phyloP scores from a whole-genome alignment of 2,329 filamentous ascomycete genomes.

The Myriosclerotinia duriaeana region DNA sequence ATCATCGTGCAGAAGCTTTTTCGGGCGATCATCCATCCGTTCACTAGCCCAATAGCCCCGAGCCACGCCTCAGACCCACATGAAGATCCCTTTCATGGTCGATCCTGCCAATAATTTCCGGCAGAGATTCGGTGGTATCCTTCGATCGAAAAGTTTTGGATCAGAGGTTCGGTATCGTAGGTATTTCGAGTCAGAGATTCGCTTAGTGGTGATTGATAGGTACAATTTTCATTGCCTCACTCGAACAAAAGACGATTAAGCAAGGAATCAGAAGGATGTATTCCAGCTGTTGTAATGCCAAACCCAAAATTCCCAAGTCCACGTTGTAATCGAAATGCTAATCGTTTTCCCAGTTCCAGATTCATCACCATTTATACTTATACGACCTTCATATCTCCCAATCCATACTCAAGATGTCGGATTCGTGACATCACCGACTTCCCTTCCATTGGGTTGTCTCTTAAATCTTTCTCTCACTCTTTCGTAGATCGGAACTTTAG shows the following conservation, averaged over 20 bases:
- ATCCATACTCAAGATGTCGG: constrained; percentile 3
- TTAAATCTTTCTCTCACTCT: constrained; percentile 20
- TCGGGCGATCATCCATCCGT: neutral
- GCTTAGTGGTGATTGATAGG: neutral
- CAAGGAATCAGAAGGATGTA: neutral
- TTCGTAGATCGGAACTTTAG: constrained; percentile 16
- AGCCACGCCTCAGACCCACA: neutral
- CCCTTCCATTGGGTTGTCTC: neutral
- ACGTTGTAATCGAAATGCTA: neutral
- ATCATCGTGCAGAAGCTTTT: neutral
- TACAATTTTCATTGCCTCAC: neutral
- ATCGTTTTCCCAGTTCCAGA: neutral
- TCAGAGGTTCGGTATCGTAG: neutral
- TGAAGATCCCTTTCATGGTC: neutral
- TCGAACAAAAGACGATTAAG: neutral
- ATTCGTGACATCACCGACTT: neutral
- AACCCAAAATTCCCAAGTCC: neutral
- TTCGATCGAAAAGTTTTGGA: neutral
- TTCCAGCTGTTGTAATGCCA: neutral
- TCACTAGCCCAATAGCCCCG: neutral
- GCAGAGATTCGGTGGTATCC: neutral
- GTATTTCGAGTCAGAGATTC: neutral
- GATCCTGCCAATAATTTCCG: neutral
- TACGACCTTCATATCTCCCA: neutral
- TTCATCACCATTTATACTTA: neutral